Conservation (phyloP, 2,329 filamentous ascomycete species). For the Beauveria caledonica region DNA sequence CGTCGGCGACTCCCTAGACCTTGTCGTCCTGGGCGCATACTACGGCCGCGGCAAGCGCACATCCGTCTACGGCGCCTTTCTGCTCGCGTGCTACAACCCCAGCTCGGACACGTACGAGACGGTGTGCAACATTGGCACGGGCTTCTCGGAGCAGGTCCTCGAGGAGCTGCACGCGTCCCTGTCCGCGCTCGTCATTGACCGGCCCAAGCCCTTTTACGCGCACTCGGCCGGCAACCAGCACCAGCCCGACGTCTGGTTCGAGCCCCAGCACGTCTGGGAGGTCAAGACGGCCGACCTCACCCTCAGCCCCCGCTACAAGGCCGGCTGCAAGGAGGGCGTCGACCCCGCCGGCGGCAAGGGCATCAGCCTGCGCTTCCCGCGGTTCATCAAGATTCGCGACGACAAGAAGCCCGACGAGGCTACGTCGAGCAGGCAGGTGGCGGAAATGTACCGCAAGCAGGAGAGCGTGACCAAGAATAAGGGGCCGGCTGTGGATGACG, state of each 20-base stretch:
- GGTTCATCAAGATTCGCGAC: constrained; percentile 85
- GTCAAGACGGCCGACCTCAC: constrained; percentile 95
- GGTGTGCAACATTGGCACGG: constrained; percentile 96
- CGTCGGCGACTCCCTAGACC: constrained; percentile 89
- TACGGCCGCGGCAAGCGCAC: constrained; percentile 92
- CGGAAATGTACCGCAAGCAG: constrained; percentile 95
- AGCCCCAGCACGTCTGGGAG: constrained; percentile 92
- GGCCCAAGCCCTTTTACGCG: constrained; percentile 87
- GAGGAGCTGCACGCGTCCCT: constrained; percentile 75
- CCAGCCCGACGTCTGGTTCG: constrained; percentile 98
- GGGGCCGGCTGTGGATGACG: constrained; percentile 82
- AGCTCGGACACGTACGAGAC: constrained; percentile 79
- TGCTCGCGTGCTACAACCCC: constrained; percentile 88
- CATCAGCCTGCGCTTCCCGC: constrained; percentile 81
- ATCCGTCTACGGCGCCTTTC: constrained; percentile 89
- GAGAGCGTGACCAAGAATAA: constrained; percentile 84
- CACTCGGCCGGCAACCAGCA: constrained; percentile 80
- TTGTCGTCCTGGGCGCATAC: constrained; percentile 93
- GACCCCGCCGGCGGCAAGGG: constrained; percentile 64
- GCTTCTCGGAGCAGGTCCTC: constrained; percentile 91
- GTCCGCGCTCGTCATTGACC: constrained; percentile 71
- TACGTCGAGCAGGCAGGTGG: constrained; percentile 74
- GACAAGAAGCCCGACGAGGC: constrained; percentile 95
- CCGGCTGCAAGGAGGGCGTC: constrained; percentile 75
- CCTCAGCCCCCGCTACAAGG: constrained; percentile 84